Base-by-base conservation (phyloP, 2,329 filamentous ascomycete genomes). In the Chalaropsis ovoidea region DNA sequence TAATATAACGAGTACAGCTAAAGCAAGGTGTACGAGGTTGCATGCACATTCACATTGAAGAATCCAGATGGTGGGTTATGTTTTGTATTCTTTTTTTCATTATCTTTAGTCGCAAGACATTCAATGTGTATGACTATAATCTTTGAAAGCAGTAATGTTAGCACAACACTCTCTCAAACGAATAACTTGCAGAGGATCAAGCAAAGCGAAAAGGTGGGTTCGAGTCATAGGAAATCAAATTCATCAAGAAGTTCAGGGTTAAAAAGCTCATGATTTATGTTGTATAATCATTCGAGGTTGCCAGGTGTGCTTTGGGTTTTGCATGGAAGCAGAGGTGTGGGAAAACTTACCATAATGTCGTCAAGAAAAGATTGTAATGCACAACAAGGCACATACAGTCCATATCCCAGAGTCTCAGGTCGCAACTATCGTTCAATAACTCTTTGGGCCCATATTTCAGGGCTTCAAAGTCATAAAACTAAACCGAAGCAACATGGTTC, bases 201-300 rank as follows among this genome's bases (percentile, higher is more conserved):
- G 41, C 31, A 49, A 42, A 13, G 10, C 7, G 13, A 13, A 49
- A 41, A 19, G 39, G 22, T 22, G 47, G 64, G 31, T 45, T 66
- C 43, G 75, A 78, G 81, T 85, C 82, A 84, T 83, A 83, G 70
- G 71, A 80, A 81, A 77, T 79, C 74, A 77, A 72, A 71, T 76
- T 83, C 81, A 82, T 84, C 80, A 83, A 79, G 72, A 76, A 47
- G 76, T 78, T 82, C 82, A 84, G 82, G 81, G 81, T 85, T 85
- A 85, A 85, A 85, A 85, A 85, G 82, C 82, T 84, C 82, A 80
- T 82, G 79, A 78, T 74, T 74, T 71, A 72, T 73, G 76, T 78
- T 73, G 45, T 79, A 76, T 79, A 82, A 84, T 83, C 82, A 80
- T 84, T 69, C 79, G 77, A 69, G 68, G 27, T 60, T 72, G 77